A percentile compares a stretch with the other conserved stretches of the same genome.
These are phyloP conservation scores for Botrytis tulipae DNA, from an alignment of 2,329 filamentous ascomycete species.

Conservation along the genomic window DNA sequence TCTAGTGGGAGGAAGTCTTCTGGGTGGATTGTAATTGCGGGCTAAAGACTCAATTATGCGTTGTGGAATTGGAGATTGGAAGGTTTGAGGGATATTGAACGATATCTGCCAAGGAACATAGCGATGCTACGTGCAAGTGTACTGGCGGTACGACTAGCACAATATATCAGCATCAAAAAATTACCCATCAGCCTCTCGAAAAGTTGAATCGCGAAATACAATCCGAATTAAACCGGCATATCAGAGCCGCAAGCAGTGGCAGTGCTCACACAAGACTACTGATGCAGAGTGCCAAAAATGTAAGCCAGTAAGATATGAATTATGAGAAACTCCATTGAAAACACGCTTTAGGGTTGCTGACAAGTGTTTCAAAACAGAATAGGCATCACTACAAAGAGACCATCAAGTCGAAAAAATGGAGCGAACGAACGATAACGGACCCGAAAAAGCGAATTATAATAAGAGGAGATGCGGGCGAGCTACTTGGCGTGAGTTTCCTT, in stretches of 20 bases:
- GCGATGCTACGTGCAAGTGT: rapidly evolving
- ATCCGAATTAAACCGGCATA: too few relatives aligned
- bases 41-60: background rate
- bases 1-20: rapidly evolving
- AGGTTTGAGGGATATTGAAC: background rate
- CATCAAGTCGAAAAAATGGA: background rate
- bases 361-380: background rate
- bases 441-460: background rate
- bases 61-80: background rate
- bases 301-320: background rate
- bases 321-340: background rate
- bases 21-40: rapidly evolving
- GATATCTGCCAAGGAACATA: background rate
- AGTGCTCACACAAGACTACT: background rate
- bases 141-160: background rate
- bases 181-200: background rate
- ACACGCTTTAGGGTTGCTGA: rapidly evolving
- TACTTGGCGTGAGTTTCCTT: background rate
- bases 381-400: background rate
- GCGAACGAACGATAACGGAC: background rate
- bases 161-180: background rate
- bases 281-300: background rate
- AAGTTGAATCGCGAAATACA: background rate
- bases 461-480: background rate
- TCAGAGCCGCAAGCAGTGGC: background rate